Percentiles rank a stretch among this genome's conserved stretches.
Conservation (phyloP, 2,329 filamentous ascomycete genomes). For the Aphanocladium album region DNA sequence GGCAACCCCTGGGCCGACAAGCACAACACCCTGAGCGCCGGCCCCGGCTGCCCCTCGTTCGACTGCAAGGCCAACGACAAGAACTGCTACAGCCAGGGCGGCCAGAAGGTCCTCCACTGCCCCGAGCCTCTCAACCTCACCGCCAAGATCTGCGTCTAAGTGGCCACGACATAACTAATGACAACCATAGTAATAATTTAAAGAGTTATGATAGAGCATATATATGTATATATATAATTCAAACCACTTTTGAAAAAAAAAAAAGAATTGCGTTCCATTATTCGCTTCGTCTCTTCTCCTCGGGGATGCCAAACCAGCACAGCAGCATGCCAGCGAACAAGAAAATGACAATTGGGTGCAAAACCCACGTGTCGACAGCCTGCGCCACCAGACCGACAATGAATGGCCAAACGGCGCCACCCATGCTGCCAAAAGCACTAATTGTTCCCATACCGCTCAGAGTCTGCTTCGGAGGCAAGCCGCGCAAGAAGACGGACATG, state of each 20-base stretch:
- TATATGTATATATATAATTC: not conserved
- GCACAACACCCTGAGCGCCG: conserved; percentile 33
- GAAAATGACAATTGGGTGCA: conserved; percentile 62
- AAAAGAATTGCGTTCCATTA: not conserved
- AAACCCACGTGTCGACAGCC: conserved; percentile 56
- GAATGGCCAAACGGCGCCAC: conserved; percentile 63
- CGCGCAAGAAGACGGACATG: conserved; percentile 56
- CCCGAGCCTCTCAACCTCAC: conserved; percentile 34
- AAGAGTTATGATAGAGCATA: not conserved
- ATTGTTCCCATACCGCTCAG: conserved; percentile 63
- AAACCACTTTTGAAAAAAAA: not conserved
- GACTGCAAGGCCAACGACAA: conserved; percentile 32
- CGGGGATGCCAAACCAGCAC: conserved; percentile 59
- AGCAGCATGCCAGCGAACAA: conserved; percentile 60
- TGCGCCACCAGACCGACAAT: conserved; percentile 60
- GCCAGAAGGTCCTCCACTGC: conserved; percentile 34
- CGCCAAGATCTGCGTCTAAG: conserved; percentile 22
- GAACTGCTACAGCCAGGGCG: conserved; percentile 36
- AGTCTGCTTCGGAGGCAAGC: conserved; percentile 54
- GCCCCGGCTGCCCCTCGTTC: conserved; percentile 32
- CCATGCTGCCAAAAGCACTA: conserved; percentile 62
- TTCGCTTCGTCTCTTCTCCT: conserved; percentile 57
- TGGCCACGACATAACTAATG: not conserved
- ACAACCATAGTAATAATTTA: not conserved
- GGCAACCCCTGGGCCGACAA: conserved; percentile 36